Conservation (phyloP, 176 grass and related monocot species). For the Poa pratensis region DNA sequence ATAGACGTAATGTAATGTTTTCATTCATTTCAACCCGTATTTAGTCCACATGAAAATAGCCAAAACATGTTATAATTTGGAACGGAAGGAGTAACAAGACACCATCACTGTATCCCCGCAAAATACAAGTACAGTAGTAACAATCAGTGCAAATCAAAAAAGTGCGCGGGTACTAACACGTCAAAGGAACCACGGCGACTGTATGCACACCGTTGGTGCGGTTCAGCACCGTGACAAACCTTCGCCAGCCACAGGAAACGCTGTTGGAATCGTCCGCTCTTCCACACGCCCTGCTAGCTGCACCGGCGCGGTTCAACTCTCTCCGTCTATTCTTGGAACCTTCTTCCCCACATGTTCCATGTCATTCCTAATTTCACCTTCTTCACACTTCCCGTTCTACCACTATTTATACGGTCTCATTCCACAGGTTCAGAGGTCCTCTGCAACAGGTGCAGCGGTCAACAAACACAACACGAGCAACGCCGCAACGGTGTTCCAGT, state of each 20-base stretch:
- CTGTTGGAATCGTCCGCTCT: neutral
- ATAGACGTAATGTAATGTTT: too few species aligned
- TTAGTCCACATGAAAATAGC: too few species aligned
- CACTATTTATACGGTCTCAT: constrained; percentile 35
- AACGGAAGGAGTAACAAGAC: too few species aligned
- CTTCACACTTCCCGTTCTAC: neutral
- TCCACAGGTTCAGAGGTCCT: neutral
- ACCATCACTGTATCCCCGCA: too few species aligned
- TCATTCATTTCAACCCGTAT: too few species aligned
- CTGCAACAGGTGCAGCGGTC: neutral
- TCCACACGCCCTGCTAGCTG: constrained; percentile 1
- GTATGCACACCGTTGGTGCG: neutral
- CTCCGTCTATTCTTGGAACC: constrained; percentile 19
- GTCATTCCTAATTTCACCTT: neutral
- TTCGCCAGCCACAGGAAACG: constrained; percentile 6
- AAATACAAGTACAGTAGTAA: too few species aligned
- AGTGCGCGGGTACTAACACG: neutral
- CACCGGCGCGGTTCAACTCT: neutral
- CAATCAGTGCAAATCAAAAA: too few species aligned
- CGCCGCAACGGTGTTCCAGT: too few species aligned
- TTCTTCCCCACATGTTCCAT: neutral
- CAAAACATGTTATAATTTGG: too few species aligned
- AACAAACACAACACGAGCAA: neutral
- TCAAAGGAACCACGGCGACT: neutral
- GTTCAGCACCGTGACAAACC: constrained; percentile 20